phyloP scores from a whole-genome alignment of 805 yeast species.

The Yarrowia deformans region DNA sequence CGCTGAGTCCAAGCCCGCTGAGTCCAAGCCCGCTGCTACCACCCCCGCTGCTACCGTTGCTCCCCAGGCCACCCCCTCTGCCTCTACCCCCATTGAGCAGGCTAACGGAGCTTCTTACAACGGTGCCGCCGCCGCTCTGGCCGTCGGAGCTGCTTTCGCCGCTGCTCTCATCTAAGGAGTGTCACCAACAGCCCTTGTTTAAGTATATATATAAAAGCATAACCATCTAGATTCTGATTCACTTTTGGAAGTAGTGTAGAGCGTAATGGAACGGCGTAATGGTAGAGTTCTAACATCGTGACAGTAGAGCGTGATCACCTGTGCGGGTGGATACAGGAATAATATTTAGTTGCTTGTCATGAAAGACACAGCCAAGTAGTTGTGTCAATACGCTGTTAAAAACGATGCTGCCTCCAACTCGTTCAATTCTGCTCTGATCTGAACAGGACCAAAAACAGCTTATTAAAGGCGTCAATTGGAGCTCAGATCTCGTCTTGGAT shows the following conservation, averaged over 20 bases:
- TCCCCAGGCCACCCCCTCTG: constrained; percentile 28
- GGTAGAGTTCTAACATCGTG: neutral
- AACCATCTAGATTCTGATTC: constrained; percentile 32
- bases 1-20: constrained; percentile 17
- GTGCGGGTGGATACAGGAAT: too few species aligned
- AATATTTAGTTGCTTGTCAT: too few species aligned
- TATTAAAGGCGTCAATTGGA: too few species aligned
- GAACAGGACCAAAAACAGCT: too few species aligned
- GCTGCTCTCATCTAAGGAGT: constrained; percentile 39
- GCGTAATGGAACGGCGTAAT: too few species aligned
- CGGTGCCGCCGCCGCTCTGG: constrained; percentile 38
- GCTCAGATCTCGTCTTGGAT: too few species aligned
- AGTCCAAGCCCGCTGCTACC: constrained; percentile 6
- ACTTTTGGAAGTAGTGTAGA: neutral
- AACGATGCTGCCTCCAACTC: too few species aligned
- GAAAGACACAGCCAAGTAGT: too few species aligned
- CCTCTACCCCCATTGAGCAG: constrained; percentile 24
- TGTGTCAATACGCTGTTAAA: too few species aligned
- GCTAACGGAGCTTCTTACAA: constrained; percentile 39
- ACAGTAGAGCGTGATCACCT: neutral
- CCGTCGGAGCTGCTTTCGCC: constrained; percentile 38
- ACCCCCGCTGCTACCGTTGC: constrained; percentile 20
- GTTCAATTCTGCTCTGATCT: too few species aligned
- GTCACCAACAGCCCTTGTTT: constrained; percentile 15
- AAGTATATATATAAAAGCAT: constrained; percentile 36